Evolutionary conservation across 345 rosid species (phyloP).

Genomic region (Cardiospermum halicacabum): DNA sequence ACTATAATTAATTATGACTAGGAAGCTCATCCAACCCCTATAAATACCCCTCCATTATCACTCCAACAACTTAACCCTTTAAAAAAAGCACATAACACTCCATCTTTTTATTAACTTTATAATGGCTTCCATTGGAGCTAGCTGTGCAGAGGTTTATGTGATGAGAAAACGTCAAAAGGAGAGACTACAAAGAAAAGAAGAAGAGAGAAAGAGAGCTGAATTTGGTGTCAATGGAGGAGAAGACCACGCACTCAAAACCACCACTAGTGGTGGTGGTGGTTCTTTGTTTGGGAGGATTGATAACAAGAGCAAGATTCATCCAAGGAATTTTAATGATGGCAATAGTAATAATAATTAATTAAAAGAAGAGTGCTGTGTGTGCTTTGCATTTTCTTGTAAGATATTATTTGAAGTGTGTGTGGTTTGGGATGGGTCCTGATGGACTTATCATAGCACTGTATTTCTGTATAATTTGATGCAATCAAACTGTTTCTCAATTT

Average conservation of each 20-base stretch:
- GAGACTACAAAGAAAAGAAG: conserved; percentile 21
- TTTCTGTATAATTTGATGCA: too few relatives aligned
- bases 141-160: conserved; percentile 29
- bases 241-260: neutral
- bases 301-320: neutral
- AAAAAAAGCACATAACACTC: neutral
- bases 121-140: conserved; percentile 35
- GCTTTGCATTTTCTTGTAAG: too few relatives aligned
- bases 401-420: too few relatives aligned
- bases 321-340: neutral
- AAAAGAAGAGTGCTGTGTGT: too few relatives aligned
- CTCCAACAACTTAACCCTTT: too few relatives aligned
- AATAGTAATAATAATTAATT: neutral
- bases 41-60: neutral
- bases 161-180: conserved; percentile 32
- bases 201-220: neutral
- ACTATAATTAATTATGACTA: too few relatives aligned
- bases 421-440: too few relatives aligned
- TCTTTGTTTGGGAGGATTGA: neutral
- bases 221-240: neutral
- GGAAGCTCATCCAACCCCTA: neutral
- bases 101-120: neutral
- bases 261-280: conserved; percentile 4
- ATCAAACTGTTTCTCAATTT: too few relatives aligned
- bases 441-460: too few relatives aligned